These are phyloP conservation scores for Raffaelea arxii DNA, from an alignment of 2,329 filamentous ascomycete species.

Conservation along the genomic window DNA sequence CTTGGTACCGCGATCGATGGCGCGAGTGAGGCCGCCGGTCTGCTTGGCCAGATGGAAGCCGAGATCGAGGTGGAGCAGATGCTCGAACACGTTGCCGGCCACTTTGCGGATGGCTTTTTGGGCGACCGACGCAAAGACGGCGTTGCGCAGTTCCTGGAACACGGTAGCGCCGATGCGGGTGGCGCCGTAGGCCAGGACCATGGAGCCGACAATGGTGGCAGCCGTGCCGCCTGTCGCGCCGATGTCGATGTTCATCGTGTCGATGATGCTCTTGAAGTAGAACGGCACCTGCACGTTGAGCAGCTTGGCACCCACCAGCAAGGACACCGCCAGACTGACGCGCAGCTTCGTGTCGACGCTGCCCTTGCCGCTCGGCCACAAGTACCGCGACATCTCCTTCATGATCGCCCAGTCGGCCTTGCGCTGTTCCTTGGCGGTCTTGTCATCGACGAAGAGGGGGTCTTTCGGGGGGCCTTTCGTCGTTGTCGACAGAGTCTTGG, in stretches of 20 bases:
- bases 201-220: slow-evolving; percentile 77
- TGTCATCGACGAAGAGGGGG: slow-evolving; percentile 54
- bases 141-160: slow-evolving; percentile 90
- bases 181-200: slow-evolving; percentile 87
- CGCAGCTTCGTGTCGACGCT: slow-evolving; percentile 73
- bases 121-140: slow-evolving; percentile 91
- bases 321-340: slow-evolving; percentile 71
- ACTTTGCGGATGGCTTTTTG: slow-evolving; percentile 93
- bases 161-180: slow-evolving; percentile 81
- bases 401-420: slow-evolving; percentile 98
- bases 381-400: slow-evolving; percentile 90
- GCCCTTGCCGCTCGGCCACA: slow-evolving; percentile 93
- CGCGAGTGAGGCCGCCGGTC: slow-evolving; percentile 85
- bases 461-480: too few species aligned
- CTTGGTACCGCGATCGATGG: slow-evolving; percentile 94
- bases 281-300: slow-evolving; percentile 97
- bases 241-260: slow-evolving; percentile 95
- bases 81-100: slow-evolving; percentile 84
- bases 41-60: slow-evolving; percentile 92
- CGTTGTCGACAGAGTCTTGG: too few species aligned
- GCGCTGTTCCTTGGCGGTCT: slow-evolving; percentile 75
- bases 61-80: slow-evolving; percentile 78
- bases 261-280: slow-evolving; percentile 97
- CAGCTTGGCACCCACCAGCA: slow-evolving; percentile 85
- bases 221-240: slow-evolving; percentile 66